Percentiles rank a stretch among this genome's conserved stretches.
Conservation (phyloP, 169 alveolate species). For the Plasmodium sp. region DNA sequence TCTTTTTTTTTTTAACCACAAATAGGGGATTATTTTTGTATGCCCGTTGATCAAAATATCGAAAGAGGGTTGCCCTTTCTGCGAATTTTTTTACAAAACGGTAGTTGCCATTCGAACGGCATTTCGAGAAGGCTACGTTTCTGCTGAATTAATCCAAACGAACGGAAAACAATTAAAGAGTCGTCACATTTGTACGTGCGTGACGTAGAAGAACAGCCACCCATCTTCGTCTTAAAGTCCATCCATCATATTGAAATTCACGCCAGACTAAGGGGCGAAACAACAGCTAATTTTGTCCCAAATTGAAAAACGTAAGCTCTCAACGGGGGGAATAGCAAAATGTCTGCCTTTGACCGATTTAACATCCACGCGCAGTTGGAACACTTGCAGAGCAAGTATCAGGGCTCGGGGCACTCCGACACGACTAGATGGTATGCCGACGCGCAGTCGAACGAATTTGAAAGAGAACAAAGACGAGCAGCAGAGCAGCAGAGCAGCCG, state of each 20-base stretch:
- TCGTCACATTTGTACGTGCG: neutral
- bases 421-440: constrained; percentile 91
- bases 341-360: constrained; percentile 90
- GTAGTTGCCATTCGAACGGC: neutral
- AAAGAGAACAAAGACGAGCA: neutral
- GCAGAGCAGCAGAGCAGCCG: neutral
- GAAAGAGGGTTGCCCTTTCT: neutral
- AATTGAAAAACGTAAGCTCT: neutral
- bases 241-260: neutral
- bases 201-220: neutral
- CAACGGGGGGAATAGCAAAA: constrained; percentile 31
- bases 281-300: neutral
- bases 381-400: constrained; percentile 95
- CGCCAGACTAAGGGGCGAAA: neutral
- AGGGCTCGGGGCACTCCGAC: constrained; percentile 96
- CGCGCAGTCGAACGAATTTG: too few species aligned
- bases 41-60: neutral
- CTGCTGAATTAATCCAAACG: neutral
- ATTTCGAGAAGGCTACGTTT: neutral
- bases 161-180: neutral
- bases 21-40: neutral
- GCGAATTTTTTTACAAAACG: neutral
- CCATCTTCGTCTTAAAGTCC: neutral
- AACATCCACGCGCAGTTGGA: constrained; percentile 94
- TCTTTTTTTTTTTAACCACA: neutral